Conservation (phyloP, 2,329 filamentous ascomycete species). For the Harringtonia lauricola region DNA sequence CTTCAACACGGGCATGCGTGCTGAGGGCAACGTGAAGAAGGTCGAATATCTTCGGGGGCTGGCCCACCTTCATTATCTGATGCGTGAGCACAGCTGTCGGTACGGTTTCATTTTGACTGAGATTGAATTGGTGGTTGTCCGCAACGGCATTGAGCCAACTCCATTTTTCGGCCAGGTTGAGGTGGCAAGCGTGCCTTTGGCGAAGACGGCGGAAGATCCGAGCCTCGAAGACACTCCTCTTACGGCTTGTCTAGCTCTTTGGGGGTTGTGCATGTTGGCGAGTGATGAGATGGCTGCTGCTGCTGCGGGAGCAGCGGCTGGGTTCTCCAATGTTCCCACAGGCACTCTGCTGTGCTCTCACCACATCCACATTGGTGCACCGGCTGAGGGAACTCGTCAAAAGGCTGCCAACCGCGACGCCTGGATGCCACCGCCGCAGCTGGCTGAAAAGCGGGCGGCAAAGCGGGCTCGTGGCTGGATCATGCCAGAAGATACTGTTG, state of each 20-base stretch:
- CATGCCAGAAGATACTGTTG: conserved; percentile 61
- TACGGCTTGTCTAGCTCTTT: conserved; percentile 64
- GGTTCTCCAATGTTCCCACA: neutral
- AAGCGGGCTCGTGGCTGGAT: conserved; percentile 67
- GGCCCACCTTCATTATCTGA: conserved; percentile 75
- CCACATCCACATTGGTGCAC: conserved; percentile 63
- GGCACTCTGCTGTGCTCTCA: conserved; percentile 29
- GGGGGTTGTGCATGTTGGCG: conserved; percentile 53
- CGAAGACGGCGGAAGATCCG: conserved; percentile 21
- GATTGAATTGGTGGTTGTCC: conserved; percentile 85
- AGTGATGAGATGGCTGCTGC: conserved; percentile 17
- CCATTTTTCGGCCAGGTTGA: conserved; percentile 89
- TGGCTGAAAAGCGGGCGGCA: conserved; percentile 64
- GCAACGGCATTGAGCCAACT: conserved; percentile 58
- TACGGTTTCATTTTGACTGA: conserved; percentile 97
- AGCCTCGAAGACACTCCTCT: conserved; percentile 32
- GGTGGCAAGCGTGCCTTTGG: conserved; percentile 50
- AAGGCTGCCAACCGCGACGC: conserved; percentile 59
- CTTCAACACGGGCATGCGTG: conserved; percentile 92
- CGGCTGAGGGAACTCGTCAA: conserved; percentile 59
- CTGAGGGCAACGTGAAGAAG: conserved; percentile 71
- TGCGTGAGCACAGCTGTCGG: conserved; percentile 86
- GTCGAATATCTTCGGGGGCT: conserved; percentile 84
- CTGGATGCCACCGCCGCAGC: conserved; percentile 67
- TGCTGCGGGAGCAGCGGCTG: neutral